These are phyloP conservation scores for Crepidotus variabilis DNA, from an alignment of 768 basidiomycete species.

Conservation along the genomic window DNA sequence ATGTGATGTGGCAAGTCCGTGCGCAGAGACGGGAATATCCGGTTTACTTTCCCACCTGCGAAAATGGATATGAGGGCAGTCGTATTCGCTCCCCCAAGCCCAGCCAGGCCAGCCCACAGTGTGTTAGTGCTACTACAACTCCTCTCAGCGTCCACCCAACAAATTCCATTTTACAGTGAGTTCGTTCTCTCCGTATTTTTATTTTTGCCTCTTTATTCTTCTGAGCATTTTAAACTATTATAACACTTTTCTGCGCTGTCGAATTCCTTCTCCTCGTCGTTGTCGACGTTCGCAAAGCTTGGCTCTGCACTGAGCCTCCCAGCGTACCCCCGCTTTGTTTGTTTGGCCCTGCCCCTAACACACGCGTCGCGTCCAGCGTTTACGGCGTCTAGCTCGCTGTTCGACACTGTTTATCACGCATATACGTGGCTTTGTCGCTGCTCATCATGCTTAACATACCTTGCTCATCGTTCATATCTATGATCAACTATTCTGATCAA, in stretches of 20 bases:
- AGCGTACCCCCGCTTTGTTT: slow-evolving; percentile 24
- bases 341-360: slow-evolving; percentile 26
- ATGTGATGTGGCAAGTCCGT: slow-evolving; percentile 17
- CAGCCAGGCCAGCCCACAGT: slow-evolving; percentile 20
- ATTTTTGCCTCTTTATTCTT: slow-evolving; percentile 16
- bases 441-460: slow-evolving; percentile 11
- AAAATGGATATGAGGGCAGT: slow-evolving; percentile 16
- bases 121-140: slow-evolving; percentile 12
- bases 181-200: slow-evolving; percentile 6
- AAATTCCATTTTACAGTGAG: slow-evolving; percentile 7
- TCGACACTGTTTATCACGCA: not conserved
- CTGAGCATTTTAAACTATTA: slow-evolving; percentile 7
- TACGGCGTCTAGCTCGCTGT: not conserved
- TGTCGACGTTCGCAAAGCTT: slow-evolving; percentile 12
- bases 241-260: slow-evolving; percentile 4
- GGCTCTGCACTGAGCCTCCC: slow-evolving; percentile 8
- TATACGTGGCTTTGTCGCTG: slow-evolving; percentile 7
- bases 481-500: not conserved
- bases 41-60: slow-evolving; percentile 22
- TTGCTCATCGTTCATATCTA: slow-evolving; percentile 12
- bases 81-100: slow-evolving; percentile 19
- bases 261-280: slow-evolving; percentile 6
- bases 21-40: slow-evolving; percentile 19
- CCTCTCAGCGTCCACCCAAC: slow-evolving; percentile 3
- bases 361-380: slow-evolving; percentile 20